Evolutionary conservation across 495 filamentous ascomycete genomes (phyloP).

Genomic region (Copromyces sp.): DNA sequence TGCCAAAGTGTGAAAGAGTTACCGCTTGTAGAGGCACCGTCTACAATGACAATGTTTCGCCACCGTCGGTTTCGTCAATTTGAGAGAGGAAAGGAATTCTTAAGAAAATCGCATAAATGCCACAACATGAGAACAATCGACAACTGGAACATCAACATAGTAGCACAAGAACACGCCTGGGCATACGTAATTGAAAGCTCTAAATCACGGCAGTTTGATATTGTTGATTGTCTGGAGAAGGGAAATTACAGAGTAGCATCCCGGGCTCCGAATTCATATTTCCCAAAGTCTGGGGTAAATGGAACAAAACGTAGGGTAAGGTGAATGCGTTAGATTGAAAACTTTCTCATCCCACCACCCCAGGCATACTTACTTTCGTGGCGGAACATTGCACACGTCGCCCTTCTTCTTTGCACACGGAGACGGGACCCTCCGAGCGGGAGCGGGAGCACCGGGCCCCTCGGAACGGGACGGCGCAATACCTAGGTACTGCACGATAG

Average conservation of each 20-base stretch:
- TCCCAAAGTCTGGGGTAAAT: not conserved
- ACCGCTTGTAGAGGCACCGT: not conserved
- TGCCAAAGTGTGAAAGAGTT: not conserved
- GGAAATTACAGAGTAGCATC: conserved; percentile 10
- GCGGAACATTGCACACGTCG: not conserved
- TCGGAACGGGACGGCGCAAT: not conserved
- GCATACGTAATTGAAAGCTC: not conserved
- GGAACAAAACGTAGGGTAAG: not conserved
- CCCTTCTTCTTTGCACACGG: not conserved
- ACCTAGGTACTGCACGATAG: not conserved
- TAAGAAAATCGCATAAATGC: not conserved
- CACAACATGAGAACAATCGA: not conserved
- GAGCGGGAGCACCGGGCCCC: not conserved
- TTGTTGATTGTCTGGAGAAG: not conserved
- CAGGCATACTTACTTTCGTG: not conserved
- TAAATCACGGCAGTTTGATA: not conserved
- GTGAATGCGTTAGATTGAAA: not conserved
- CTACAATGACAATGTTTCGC: not conserved
- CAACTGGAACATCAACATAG: not conserved
- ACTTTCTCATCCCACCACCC: not conserved
- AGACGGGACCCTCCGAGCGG: not conserved
- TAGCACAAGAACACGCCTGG: not conserved
- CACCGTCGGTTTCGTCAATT: not conserved
- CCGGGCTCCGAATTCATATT: not conserved
- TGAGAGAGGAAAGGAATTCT: not conserved